A percentile compares a stretch with the other conserved stretches of the same genome.
Conservation (phyloP, 2,329 filamentous ascomycete genomes). For the Didymella pomorum region DNA sequence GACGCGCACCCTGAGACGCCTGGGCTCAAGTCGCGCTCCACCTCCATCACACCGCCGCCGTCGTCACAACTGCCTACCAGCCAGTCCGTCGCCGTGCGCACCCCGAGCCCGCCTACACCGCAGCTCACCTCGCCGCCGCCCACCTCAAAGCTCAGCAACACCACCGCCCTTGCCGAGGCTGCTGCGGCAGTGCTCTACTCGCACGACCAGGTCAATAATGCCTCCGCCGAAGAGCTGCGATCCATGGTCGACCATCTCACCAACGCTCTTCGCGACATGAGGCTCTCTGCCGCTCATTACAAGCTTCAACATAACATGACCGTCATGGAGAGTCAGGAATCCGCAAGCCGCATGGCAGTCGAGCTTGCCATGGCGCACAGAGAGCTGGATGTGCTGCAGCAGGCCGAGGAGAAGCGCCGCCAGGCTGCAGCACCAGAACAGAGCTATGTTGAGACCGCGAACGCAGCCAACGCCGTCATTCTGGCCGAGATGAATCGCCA, state of each 20-base stretch:
- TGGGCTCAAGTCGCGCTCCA: slow-evolving; percentile 33
- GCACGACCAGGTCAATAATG: slow-evolving; percentile 60
- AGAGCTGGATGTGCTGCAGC: slow-evolving; percentile 84
- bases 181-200: slow-evolving; percentile 56
- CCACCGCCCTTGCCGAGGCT: slow-evolving; percentile 40
- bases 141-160: slow-evolving; percentile 45
- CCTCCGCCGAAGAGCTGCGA: slow-evolving; percentile 61
- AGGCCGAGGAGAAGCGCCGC: slow-evolving; percentile 73
- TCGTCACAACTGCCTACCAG: slow-evolving; percentile 63
- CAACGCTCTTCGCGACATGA: slow-evolving; percentile 67
- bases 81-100: slow-evolving; percentile 50
- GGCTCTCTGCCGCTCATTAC: slow-evolving; percentile 87
- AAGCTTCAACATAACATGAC: slow-evolving; percentile 89
- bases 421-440: slow-evolving; percentile 55
- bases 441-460: slow-evolving; percentile 60
- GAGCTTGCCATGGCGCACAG: slow-evolving; percentile 91
- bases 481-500: slow-evolving; percentile 58
- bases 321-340: slow-evolving; percentile 82
- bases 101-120: slow-evolving; percentile 61
- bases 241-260: slow-evolving; percentile 62
- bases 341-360: slow-evolving; percentile 84
- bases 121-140: slow-evolving; percentile 61
- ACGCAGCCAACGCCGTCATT: slow-evolving; percentile 64
- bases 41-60: slow-evolving; percentile 67
- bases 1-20: slow-evolving; percentile 39